Base-by-base conservation (phyloP, 352 stramenopile species). In the Phytophthora melonis region DNA sequence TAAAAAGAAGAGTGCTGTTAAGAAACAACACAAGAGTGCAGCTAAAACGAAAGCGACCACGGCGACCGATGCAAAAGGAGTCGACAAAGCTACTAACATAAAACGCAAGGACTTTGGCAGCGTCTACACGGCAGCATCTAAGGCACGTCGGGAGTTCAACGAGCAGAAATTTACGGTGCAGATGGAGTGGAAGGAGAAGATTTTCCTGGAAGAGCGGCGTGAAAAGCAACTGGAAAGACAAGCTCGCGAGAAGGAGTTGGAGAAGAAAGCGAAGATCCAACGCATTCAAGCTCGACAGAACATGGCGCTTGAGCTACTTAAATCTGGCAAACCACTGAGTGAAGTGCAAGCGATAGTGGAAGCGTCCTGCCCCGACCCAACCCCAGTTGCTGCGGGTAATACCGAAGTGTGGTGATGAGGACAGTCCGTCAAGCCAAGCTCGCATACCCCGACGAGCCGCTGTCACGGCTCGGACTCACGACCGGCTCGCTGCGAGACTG, bases 61-160 rank as follows among this genome's bases (percentile, higher is more conserved):
- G 32, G 32, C 32, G 32, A 3, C 32, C 32, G 49, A 58, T 59
- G 53, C 18, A 10, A n/a, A 47, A 16, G 36, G 53, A 7, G 23
- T 57, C 1, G 63, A 63, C 3, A 69, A 69, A 19, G 63, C 63
- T 1, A 39, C 34, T 3, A 58, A 47, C 16, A 5, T 9, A 34
- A 69, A 63, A 18, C 63, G 63, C 19, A 30, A 32, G 2, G 50
- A 69, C 30, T 63, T 69, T n/a, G 63, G 21, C 3, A 69, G 25
- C 25, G 47, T 57, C 8, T 69, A 69, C 52, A 63, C 53, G 23
- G 63, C 56, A 19, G 52, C 63, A 2, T 10, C 52, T 36, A 10
- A 36, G 32, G 32, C 32, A 10, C 32, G 32, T 36, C 32, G 4
- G 32, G 32, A 8, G 32, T 36, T 36, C 32, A 36, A 36, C 32